Base-by-base conservation (phyloP, 257 asterid genomes). In the Solanum pimpinellifolium region DNA sequence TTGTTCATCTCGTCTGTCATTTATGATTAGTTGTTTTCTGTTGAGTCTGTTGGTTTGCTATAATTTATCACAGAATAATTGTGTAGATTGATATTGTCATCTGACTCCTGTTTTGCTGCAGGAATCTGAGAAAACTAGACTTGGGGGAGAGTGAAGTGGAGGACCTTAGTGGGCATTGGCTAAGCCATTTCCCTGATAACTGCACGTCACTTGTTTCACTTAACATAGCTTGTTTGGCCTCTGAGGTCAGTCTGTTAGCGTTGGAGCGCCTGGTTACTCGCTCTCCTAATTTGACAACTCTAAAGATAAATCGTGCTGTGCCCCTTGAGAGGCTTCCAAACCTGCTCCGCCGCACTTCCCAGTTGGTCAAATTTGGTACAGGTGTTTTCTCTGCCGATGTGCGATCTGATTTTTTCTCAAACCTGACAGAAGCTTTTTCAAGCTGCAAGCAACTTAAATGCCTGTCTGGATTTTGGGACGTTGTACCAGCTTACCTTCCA, bases 401-500 rank as follows among this genome's bases (percentile, higher is more conserved):
- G 72, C 92, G 93, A 18, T 74, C 91, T 0, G 95, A 94, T 86
- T 86, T 91, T 39, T 93, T 91, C 87, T 90, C 96, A 0, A 93
- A 86, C 86, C 88, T 96, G 73, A 83, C 93, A 16, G 96, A 93
- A 62, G 98, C 98, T 68, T 94, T 96, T 83, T 90, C 94, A 11
- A 89, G 66, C 80, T 97, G 99, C 89, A 96, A 96, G 92, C 92
- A 93, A 72, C 96, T 97, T 39, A 90, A 90, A 86, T 94, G 92
- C 78, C 86, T 97, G 89, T 97, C 99, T 1, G 99, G 99, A 29
- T 94, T 97, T 85, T 94, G 98, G 99, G 99, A 96, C 62, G 96
- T 90, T 41, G 94, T 92, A 72, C 98, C 99, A n/a, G 94, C 95
- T 35, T 96, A 94, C 91, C 93, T 97, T 86, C 98, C 98, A 9